Evolutionary conservation across 2,329 filamentous ascomycete genomes (phyloP).

Genomic region (Coniochaeta prunicola): DNA sequence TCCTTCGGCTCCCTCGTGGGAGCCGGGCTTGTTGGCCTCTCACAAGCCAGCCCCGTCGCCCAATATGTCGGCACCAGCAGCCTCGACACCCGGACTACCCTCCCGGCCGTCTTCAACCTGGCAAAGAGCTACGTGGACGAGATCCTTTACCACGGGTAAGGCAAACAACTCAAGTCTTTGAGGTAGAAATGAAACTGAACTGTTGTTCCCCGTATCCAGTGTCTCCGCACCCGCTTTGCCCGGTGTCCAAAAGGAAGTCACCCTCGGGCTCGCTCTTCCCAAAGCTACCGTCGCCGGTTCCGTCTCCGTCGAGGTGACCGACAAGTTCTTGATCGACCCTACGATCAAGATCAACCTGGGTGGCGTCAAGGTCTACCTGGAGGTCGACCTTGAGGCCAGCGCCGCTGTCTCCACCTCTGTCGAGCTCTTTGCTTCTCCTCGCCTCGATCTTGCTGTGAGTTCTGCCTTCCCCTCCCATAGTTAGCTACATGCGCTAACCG

Average conservation of each 20-base stretch:
- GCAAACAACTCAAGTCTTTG: background rate
- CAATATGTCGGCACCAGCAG: background rate
- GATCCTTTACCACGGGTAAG: constrained; percentile 13
- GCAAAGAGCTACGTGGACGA: constrained; percentile 11
- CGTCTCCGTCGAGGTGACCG: constrained; percentile 9
- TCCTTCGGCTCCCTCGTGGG: background rate
- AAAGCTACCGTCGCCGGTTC: constrained; percentile 11
- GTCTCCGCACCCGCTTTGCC: constrained; percentile 5
- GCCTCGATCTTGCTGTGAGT: constrained; percentile 9
- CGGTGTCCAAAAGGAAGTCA: constrained; percentile 6
- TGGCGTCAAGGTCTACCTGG: constrained; percentile 18
- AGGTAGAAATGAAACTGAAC: background rate
- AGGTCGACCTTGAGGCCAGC: constrained; percentile 17
- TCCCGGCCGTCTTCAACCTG: constrained; percentile 8
- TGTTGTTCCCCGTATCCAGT: constrained; percentile 1
- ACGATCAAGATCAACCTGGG: constrained; percentile 14
- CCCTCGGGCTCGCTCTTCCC: constrained; percentile 13
- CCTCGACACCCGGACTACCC: background rate
- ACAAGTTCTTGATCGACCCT: constrained; percentile 11
- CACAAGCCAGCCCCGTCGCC: background rate
- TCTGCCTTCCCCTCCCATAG: background rate
- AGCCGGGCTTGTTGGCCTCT: background rate
- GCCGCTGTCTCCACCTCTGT: constrained; percentile 13
- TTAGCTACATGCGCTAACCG: background rate
- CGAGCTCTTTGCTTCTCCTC: constrained; percentile 14